Evolutionary conservation across 768 basidiomycete genomes (phyloP).

Genomic region (Rhizopogon rudus): DNA sequence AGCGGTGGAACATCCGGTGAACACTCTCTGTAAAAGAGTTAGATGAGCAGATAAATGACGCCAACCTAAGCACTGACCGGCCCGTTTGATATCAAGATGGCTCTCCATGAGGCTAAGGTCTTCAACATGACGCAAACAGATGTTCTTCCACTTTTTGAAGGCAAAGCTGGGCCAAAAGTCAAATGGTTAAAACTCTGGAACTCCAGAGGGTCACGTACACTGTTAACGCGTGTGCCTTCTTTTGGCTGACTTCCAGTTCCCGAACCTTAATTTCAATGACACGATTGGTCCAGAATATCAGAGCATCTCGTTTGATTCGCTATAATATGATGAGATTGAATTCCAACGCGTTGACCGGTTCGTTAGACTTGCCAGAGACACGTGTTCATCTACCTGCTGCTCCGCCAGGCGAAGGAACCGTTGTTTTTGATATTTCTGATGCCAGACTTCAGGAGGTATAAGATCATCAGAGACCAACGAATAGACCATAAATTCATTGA

Average conservation of each 20-base stretch:
- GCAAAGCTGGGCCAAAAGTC: constrained; percentile 35
- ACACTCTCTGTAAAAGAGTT: constrained; percentile 47
- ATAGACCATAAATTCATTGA: constrained; percentile 5
- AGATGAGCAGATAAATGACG: neutral
- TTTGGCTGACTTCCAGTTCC: constrained; percentile 60
- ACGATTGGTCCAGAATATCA: constrained; percentile 65
- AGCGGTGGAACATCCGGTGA: constrained; percentile 64
- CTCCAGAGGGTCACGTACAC: constrained; percentile 24
- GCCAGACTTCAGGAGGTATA: constrained; percentile 40
- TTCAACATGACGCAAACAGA: constrained; percentile 60
- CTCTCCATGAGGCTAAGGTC: constrained; percentile 79
- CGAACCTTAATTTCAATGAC: constrained; percentile 71
- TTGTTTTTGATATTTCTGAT: constrained; percentile 30
- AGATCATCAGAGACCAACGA: constrained; percentile 3
- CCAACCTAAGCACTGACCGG: constrained; percentile 44
- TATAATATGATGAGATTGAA: constrained; percentile 21
- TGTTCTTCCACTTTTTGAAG: constrained; percentile 66
- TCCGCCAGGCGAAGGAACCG: constrained; percentile 41
- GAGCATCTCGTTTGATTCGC: constrained; percentile 45
- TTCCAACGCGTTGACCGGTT: neutral
- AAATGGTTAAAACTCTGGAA: constrained; percentile 10
- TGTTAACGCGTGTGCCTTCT: constrained; percentile 32
- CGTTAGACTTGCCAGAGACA: constrained; percentile 33
- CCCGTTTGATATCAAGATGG: constrained; percentile 73
- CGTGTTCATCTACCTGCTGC: constrained; percentile 31